phyloP scores from a whole-genome alignment of 2,329 filamentous ascomycete species.

The Colletotrichum echinochloae region DNA sequence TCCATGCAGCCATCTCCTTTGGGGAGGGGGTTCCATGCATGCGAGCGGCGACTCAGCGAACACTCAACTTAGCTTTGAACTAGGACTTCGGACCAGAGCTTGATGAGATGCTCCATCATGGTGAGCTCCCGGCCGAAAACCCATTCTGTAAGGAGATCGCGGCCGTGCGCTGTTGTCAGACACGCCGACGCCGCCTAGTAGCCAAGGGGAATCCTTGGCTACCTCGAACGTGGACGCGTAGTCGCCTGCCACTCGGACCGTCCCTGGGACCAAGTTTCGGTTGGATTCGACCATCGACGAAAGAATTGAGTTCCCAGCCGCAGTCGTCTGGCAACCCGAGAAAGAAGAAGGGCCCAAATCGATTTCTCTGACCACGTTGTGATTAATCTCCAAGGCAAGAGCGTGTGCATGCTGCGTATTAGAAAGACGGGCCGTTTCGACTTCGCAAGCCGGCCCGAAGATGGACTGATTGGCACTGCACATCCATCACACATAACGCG shows the following conservation, averaged over 20 bases:
- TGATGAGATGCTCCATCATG: neutral
- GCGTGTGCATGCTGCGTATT: neutral
- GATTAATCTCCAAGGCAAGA: neutral
- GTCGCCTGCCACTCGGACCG: conserved; percentile 28
- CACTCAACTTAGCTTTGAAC: neutral
- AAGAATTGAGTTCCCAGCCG: conserved; percentile 2
- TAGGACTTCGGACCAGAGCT: conserved; percentile 9
- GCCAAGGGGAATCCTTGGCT: conserved; percentile 25
- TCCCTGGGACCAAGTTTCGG: conserved; percentile 4
- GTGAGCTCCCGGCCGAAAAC: neutral
- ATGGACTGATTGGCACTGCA: conserved; percentile 12
- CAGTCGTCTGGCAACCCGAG: conserved; percentile 6
- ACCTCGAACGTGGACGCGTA: conserved; percentile 39
- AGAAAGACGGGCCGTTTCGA: neutral
- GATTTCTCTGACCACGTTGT: neutral
- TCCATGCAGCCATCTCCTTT: neutral
- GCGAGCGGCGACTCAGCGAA: conserved; percentile 8
- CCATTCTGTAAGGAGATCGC: conserved; percentile 1
- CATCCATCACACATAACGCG: neutral
- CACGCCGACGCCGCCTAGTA: neutral
- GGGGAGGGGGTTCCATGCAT: conserved; percentile 13
- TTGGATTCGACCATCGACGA: conserved; percentile 3
- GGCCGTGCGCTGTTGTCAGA: conserved; percentile 20
- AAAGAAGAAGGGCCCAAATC: neutral
- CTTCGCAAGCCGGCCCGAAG: conserved; percentile 26